phyloP scores from a whole-genome alignment of 768 basidiomycete genomes.

The Podaxis pistillaris region DNA sequence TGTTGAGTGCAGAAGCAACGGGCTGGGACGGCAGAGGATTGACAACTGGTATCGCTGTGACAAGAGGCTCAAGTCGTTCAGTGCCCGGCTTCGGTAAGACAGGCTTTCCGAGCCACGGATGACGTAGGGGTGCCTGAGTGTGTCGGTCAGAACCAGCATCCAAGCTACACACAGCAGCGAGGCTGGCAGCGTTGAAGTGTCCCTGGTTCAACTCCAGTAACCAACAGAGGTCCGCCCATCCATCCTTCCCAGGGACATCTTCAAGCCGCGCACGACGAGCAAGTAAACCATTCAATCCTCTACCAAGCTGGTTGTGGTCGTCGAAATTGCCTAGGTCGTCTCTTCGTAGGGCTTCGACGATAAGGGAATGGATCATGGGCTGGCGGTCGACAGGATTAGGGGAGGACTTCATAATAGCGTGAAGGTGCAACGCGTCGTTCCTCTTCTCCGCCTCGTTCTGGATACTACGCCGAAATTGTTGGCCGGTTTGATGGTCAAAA shows the following conservation, averaged over 20 bases:
- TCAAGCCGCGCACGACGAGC: conserved; percentile 20
- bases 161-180: conserved; percentile 22
- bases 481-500: neutral
- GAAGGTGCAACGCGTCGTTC: conserved; percentile 15
- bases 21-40: conserved; percentile 1
- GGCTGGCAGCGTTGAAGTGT: conserved; percentile 24
- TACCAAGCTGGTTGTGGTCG: conserved; percentile 20
- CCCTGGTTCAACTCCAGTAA: conserved; percentile 25
- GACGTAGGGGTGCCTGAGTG: neutral
- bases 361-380: conserved; percentile 21
- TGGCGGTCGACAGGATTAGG: conserved; percentile 18
- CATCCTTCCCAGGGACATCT: conserved; percentile 20
- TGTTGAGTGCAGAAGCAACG: conserved; percentile 12
- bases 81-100: conserved; percentile 20
- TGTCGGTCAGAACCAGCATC: conserved; percentile 1
- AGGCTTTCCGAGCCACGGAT: conserved; percentile 23
- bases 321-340: conserved; percentile 16
- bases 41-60: conserved; percentile 21
- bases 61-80: conserved; percentile 22
- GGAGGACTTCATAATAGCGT: conserved; percentile 21
- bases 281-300: conserved; percentile 22
- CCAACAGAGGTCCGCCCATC: conserved; percentile 23
- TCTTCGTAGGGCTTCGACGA: conserved; percentile 23
- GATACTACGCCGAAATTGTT: conserved; percentile 6
- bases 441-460: conserved; percentile 1